A percentile compares a stretch with the other conserved stretches of the same genome.
These are phyloP conservation scores for Mayamaea pseudoterrestris DNA, from an alignment of 108 stramenopile genomes.

Conservation along the genomic window DNA sequence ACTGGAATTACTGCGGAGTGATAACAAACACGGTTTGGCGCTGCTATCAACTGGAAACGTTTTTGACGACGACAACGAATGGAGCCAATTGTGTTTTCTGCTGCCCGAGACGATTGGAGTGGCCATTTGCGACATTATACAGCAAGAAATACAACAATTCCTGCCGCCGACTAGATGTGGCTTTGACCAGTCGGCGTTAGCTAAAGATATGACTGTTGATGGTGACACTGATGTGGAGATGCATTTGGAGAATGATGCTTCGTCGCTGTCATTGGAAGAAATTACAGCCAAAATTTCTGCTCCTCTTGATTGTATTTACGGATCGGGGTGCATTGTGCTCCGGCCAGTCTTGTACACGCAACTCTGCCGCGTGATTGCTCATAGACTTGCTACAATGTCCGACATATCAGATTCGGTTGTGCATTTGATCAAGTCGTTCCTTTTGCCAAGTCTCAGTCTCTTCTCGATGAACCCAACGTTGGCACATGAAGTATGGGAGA, in stretches of 20 bases:
- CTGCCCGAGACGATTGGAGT: constrained; percentile 5
- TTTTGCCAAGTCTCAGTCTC: constrained; percentile 58
- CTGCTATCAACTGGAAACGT: too few species aligned
- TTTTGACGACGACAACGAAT: too few species aligned
- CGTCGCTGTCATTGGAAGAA: background rate
- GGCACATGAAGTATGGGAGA: constrained; percentile 57
- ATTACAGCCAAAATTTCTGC: background rate
- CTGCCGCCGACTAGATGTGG: too few species aligned
- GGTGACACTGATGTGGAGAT: too few species aligned
- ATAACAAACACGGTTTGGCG: too few species aligned
- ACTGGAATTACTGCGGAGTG: too few species aligned
- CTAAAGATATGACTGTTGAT: too few species aligned
- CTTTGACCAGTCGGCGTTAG: too few species aligned
- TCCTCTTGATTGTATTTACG: constrained; percentile 5
- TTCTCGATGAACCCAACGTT: constrained; percentile 55
- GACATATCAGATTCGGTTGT: background rate
- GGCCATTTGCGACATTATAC: background rate
- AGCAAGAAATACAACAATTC: constrained; percentile 9
- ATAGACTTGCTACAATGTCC: too few species aligned
- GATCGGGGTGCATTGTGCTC: constrained; percentile 38
- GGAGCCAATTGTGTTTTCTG: background rate
- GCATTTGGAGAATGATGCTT: constrained; percentile 1
- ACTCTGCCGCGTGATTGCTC: constrained; percentile 38
- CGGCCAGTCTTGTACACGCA: constrained; percentile 42
- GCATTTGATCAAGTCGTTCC: constrained; percentile 28